Conservation (phyloP, 2,329 filamentous ascomycete genomes). For the Acrodontium crateriforme region DNA sequence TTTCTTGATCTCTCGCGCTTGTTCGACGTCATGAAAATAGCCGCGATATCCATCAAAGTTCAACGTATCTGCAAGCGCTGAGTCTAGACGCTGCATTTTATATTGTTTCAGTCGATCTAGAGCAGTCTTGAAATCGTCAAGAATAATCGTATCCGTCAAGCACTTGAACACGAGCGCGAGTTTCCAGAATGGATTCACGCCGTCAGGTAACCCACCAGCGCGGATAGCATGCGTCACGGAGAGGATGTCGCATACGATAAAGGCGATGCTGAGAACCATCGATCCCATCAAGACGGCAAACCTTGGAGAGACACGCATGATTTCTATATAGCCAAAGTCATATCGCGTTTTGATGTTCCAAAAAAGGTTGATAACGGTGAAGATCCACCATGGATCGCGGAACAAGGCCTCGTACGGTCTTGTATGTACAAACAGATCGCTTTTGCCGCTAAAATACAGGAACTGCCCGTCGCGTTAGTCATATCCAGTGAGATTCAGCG, state of each 20-base stretch:
- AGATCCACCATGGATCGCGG: conserved; percentile 56
- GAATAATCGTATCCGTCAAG: conserved; percentile 50
- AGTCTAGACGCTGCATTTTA: conserved; percentile 21
- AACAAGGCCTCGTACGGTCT: conserved; percentile 48
- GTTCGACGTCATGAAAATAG: conserved; percentile 13
- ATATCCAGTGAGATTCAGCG: background rate
- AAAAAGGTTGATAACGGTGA: conserved; percentile 45
- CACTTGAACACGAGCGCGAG: conserved; percentile 53
- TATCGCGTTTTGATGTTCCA: conserved; percentile 51
- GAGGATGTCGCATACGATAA: conserved; percentile 48
- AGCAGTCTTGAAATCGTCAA: conserved; percentile 55
- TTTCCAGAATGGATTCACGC: conserved; percentile 56
- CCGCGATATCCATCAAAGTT: conserved; percentile 2
- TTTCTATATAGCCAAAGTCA: conserved; percentile 40
- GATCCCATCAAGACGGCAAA: conserved; percentile 48
- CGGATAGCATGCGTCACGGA: conserved; percentile 36
- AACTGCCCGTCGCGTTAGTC: too few species aligned
- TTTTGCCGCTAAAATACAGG: conserved; percentile 38
- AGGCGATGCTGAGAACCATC: conserved; percentile 47
- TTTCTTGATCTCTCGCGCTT: conserved; percentile 11
- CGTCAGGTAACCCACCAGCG: conserved; percentile 26
- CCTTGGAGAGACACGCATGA: conserved; percentile 47
- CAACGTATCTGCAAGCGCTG: background rate
- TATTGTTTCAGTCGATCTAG: conserved; percentile 34
- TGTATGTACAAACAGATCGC: conserved; percentile 38